Percentiles rank a stretch among this genome's conserved stretches.
phyloP scores from a whole-genome alignment of 768 basidiomycete species.

The Termitomyces sp. region DNA sequence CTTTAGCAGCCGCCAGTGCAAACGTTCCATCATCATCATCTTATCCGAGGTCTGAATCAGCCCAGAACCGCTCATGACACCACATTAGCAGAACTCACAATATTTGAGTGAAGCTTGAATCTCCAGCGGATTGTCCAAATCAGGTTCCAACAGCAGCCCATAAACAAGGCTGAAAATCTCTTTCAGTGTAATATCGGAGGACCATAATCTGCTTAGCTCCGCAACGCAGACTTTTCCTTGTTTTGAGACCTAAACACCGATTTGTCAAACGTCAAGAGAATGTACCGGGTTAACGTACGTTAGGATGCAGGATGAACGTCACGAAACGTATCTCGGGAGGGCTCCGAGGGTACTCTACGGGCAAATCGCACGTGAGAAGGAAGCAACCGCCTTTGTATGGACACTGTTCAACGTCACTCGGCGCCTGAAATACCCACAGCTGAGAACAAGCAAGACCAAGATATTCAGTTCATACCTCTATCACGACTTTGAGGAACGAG shows the following conservation, averaged over 20 bases:
- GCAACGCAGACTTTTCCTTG: not conserved
- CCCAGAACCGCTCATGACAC: not conserved
- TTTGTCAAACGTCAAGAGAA: not conserved
- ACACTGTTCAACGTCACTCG: not conserved
- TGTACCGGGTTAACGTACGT: not conserved
- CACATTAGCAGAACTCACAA: not conserved
- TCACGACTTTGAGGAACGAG: not conserved
- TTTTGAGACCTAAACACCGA: not conserved
- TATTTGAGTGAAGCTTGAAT: constrained; percentile 1
- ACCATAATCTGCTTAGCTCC: not conserved
- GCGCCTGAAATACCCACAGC: not conserved
- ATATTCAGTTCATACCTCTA: not conserved
- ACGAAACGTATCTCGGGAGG: not conserved
- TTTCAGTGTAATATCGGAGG: not conserved
- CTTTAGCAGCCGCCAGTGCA: not conserved
- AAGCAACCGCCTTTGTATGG: not conserved
- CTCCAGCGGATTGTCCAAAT: not conserved
- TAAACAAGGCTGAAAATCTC: not conserved
- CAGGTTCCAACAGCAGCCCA: not conserved
- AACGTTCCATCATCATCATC: not conserved
- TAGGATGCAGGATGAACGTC: not conserved
- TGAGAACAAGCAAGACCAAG: not conserved
- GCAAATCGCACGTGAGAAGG: not conserved
- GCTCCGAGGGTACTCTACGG: not conserved
- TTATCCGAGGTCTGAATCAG: not conserved